Evolutionary conservation across 169 alveolate genomes (phyloP), one percentile per base, ranked within the genome.

Genomic region (Plasmodium relictum): DNA sequence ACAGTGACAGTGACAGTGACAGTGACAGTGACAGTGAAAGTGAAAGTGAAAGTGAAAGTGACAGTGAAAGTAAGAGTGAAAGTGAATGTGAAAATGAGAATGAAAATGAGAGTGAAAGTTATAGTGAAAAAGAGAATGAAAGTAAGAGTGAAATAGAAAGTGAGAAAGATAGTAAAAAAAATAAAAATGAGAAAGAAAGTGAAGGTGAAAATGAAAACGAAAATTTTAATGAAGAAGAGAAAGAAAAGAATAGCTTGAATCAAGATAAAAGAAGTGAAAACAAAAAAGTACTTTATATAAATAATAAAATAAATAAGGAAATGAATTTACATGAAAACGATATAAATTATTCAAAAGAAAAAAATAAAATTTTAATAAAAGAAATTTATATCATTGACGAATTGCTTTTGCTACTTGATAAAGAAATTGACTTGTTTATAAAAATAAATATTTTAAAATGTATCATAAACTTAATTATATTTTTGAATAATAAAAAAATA

Each of bases 341-440:
- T 2, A 18, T 68, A 3, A 24, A 52, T 50, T 58, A 37, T n/a
- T 16, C 44, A 45, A 50, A 16, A 5, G 76, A 41, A 65, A 24
- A 63, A 65, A 24, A 63, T 9, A 44, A 62, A 44, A 20, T 42
- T 14, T 16, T 45, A 4, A 58, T 52, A 22, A 62, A 68, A 45
- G 70, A 83, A 52, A 52, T 83, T 68, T 83, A 59, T 71, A 83
- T 83, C 44, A 83, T 83, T 37, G 85, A 83, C 39, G 68, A 83
- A 39, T 62, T 83, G 59, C 69, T 83, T 68, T 68, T 62, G 18
- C 22, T 54, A 45, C 91, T 83, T 31, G 52, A 52, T 26, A 48
- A 41, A 68, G 83, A 66, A 9, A 61, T 83, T 14, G 73, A 68
- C 10, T 18, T 22, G 16, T 66, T 83, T 37, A 83, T 68, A 37